phyloP scores from a whole-genome alignment of 768 basidiomycete species.

The Tricholoma terreum region DNA sequence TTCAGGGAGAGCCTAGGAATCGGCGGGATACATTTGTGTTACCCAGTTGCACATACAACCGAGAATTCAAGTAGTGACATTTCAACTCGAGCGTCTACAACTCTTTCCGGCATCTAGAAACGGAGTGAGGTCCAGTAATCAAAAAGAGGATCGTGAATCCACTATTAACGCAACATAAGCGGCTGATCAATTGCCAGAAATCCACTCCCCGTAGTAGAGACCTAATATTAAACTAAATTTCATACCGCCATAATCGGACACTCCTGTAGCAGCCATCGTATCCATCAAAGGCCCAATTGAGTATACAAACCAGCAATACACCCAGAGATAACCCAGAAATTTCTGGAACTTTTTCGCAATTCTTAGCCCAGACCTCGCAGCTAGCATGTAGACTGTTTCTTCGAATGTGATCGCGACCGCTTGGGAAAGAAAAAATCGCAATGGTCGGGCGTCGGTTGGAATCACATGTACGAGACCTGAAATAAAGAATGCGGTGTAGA shows the following conservation, averaged over 20 bases:
- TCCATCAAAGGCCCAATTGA: neutral
- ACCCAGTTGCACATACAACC: too few species aligned
- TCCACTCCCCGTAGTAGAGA: neutral
- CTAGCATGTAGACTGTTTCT: slow-evolving; percentile 21
- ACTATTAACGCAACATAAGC: too few species aligned
- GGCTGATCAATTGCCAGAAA: neutral
- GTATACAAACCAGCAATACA: slow-evolving; percentile 22
- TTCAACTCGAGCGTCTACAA: too few species aligned
- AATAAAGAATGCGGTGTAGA: slow-evolving; percentile 33
- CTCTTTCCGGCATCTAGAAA: too few species aligned
- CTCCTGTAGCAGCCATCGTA: neutral
- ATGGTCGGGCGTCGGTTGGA: slow-evolving; percentile 6
- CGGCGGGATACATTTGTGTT: too few species aligned
- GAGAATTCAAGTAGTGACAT: too few species aligned
- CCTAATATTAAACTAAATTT: neutral
- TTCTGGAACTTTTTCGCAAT: slow-evolving; percentile 5
- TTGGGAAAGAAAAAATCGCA: slow-evolving; percentile 28
- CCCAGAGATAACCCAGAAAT: slow-evolving; percentile 25
- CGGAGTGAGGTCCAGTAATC: too few species aligned
- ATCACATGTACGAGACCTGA: slow-evolving; percentile 30
- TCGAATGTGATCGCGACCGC: slow-evolving; percentile 35
- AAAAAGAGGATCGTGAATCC: too few species aligned
- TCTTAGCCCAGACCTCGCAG: slow-evolving; percentile 11
- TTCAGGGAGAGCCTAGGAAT: too few species aligned
- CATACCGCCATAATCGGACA: neutral